A percentile compares a stretch with the other conserved stretches of the same genome.
phyloP scores from a whole-genome alignment of 495 filamentous ascomycete genomes.

The Lepraria neglecta region DNA sequence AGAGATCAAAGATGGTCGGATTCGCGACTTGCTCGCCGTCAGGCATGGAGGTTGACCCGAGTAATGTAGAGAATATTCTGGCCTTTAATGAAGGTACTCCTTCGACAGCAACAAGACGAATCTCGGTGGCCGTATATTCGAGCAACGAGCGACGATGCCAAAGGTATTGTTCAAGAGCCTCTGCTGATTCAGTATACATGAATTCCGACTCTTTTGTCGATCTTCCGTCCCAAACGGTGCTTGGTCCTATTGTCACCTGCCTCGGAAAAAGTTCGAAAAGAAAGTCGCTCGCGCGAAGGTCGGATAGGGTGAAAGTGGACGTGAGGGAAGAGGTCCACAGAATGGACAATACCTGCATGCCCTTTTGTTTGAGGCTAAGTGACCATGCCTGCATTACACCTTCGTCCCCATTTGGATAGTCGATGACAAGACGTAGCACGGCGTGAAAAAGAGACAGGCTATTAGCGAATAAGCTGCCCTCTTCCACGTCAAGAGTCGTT shows the following conservation, averaged over 20 bases:
- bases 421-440: conserved; percentile 59
- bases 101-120: conserved; percentile 65
- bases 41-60: conserved; percentile 62
- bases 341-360: conserved; percentile 67
- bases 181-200: conserved; percentile 54
- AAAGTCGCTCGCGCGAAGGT: conserved; percentile 70
- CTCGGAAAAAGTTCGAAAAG: conserved; percentile 60
- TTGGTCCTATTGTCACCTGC: conserved; percentile 57
- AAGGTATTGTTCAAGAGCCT: conserved; percentile 66
- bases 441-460: conserved; percentile 75
- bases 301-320: conserved; percentile 59
- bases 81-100: conserved; percentile 68
- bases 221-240: conserved; percentile 63
- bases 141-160: conserved; percentile 64
- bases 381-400: conserved; percentile 63
- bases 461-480: conserved; percentile 57
- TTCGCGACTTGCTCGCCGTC: conserved; percentile 56
- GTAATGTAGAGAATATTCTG: conserved; percentile 68
- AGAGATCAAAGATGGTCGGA: conserved; percentile 79
- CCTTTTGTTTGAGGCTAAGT: conserved; percentile 62
- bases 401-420: conserved; percentile 55
- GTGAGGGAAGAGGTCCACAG: conserved; percentile 86
- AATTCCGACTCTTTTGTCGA: conserved; percentile 52
- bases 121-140: conserved; percentile 76
- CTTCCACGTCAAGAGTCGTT: conserved; percentile 55